Base-by-base conservation (phyloP, 2,329 filamentous ascomycete species). In the Chalaropsis ovoidea region DNA sequence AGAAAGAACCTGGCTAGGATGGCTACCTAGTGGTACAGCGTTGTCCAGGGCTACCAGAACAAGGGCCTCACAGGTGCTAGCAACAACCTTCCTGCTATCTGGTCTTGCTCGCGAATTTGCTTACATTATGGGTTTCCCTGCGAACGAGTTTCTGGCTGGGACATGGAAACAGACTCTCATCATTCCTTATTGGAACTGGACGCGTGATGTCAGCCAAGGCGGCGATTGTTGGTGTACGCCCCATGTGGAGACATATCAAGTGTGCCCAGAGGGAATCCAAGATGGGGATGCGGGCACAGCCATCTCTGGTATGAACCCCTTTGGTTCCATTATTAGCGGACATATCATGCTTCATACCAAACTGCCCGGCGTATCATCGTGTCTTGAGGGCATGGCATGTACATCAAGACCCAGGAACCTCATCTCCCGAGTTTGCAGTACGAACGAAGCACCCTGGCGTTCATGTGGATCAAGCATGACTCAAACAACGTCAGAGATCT, bases 61-160 rank as follows among this genome's bases (percentile, higher is more conserved):
- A 61, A 61, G 35, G 31, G 41, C n/a, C 31, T 61, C 41, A 61
- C 58, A 8, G 35, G 17, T 31, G 58, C 35, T 6, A 61, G 58
- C n/a, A 27, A 61, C 35, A 22, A 19, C 7, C 24, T 61, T 15
- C 35, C 41, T 31, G 6, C 58, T 61, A 1, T 41, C 58, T n/a
- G 58, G 58, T 17, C 19, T 43, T 5, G 58, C 31, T 3, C 17
- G 24, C n/a, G 58, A 61, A 24, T 61, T 61, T 8, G 31, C 58
- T 7, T 61, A 61, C 24, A 41, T 61, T 10, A 42, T 43, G 19
- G 58, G 58, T 17, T 15, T 61, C 4, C n/a, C 47, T n/a, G 47
- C 47, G 11, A 22, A 22, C 3, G 47, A 52, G n/a, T 52, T 52
- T 22, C 10, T 52, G 17, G 47, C 47, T 52, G 47, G 47, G 11